Percentiles rank a stretch among this genome's conserved stretches.
Conservation (phyloP, 345 rosid genomes). For the Moringa oleifera region DNA sequence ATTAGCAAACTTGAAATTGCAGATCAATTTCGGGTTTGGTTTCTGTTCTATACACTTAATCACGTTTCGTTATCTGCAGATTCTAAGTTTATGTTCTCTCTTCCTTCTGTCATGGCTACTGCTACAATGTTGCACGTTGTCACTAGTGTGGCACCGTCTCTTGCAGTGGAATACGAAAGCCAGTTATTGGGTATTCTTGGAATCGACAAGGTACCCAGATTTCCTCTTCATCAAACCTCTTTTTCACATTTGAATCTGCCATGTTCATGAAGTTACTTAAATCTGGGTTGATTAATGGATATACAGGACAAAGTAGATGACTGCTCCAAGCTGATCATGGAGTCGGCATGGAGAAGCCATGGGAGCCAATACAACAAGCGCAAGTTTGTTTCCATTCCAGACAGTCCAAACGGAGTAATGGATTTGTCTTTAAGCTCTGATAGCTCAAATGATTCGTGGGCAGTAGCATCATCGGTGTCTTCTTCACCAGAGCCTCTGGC, state of each 20-base stretch:
- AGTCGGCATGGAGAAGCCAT: conserved; percentile 22
- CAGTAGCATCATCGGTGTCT: conserved; percentile 37
- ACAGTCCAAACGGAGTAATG: conserved; percentile 68
- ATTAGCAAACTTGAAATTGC: no score
- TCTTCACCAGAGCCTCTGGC: conserved; percentile 53
- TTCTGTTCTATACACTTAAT: background rate
- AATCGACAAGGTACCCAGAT: conserved; percentile 38
- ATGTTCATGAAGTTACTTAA: background rate
- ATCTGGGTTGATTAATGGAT: background rate
- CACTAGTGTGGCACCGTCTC: conserved; percentile 30
- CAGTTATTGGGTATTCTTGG: conserved; percentile 43
- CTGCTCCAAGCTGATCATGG: conserved; percentile 41
- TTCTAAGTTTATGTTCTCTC: conserved; percentile 36
- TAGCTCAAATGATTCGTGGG: conserved; percentile 50
- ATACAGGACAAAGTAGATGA: conserved; percentile 47
- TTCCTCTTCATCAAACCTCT: background rate
- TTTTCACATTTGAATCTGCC: conserved; percentile 6
- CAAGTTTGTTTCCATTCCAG: conserved; percentile 40
- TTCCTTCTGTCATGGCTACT: conserved; percentile 55
- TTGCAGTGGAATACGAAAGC: conserved; percentile 30
- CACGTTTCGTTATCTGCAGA: conserved; percentile 28
- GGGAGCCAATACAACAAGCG: conserved; percentile 32
- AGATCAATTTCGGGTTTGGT: background rate
- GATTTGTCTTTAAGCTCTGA: conserved; percentile 64
- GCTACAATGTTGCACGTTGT: conserved; percentile 55